These are phyloP conservation scores for Nicotiana rustica DNA, from an alignment of 305 asterid genomes.

Conservation along the genomic window DNA sequence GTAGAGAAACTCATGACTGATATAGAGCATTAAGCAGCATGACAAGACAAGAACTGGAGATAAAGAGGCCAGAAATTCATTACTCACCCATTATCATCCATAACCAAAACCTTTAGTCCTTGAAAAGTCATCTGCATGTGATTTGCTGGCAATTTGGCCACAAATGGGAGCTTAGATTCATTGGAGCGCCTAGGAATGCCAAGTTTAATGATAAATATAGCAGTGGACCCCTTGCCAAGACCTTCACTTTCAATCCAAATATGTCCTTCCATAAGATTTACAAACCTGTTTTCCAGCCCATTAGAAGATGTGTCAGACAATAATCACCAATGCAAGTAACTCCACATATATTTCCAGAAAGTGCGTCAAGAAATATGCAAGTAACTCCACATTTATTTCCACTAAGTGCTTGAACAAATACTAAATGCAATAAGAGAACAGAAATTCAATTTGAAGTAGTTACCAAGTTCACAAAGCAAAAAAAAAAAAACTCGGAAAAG, in stretches of 20 bases:
- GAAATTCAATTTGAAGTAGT: not conserved
- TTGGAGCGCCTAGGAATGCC: slow-evolving; percentile 69
- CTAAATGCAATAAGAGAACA: not conserved
- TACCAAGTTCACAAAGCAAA: not conserved
- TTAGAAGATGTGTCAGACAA: not conserved
- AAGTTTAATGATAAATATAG: slow-evolving; percentile 77
- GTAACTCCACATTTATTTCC: not conserved
- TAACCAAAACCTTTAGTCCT: slow-evolving; percentile 83
- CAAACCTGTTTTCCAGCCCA: slow-evolving; percentile 63
- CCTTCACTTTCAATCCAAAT: slow-evolving; percentile 98
- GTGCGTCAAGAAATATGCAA: not conserved
- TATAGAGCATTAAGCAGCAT: slow-evolving; percentile 13
- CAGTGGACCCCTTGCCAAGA: slow-evolving; percentile 86
- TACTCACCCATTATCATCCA: slow-evolving; percentile 93
- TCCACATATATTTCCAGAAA: not conserved
- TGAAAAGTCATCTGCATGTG: slow-evolving; percentile 61
- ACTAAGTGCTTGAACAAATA: not conserved
- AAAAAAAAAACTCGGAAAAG: not conserved
- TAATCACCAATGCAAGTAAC: not conserved
- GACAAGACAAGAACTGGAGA: slow-evolving; percentile 3
- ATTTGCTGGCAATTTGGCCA: slow-evolving; percentile 61
- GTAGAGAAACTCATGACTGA: not conserved
- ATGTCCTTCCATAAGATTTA: slow-evolving; percentile 97
- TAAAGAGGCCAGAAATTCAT: slow-evolving; percentile 7
- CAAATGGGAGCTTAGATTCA: slow-evolving; percentile 62